Evolutionary conservation across 1,284 basidiomycete genomes (phyloP).

Genomic region (Thecaphora thlaspeos): DNA sequence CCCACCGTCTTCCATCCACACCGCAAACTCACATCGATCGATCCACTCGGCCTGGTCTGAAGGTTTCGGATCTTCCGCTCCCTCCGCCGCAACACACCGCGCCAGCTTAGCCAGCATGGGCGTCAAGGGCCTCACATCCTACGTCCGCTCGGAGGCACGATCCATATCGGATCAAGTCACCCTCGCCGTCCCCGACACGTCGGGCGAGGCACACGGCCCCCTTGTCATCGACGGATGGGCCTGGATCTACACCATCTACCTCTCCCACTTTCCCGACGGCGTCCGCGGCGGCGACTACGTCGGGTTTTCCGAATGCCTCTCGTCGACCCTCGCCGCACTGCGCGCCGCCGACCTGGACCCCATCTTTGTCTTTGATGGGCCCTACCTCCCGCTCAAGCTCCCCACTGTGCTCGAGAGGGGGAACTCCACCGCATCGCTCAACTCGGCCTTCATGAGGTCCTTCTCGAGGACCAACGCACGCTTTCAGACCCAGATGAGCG

Average conservation of each 20-base stretch:
- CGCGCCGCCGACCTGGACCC: conserved; percentile 28
- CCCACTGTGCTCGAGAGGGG: conserved; percentile 25
- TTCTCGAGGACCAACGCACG: conserved; percentile 18
- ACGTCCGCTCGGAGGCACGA: conserved; percentile 21
- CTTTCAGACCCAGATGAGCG: conserved; percentile 28
- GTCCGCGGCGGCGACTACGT: conserved; percentile 34
- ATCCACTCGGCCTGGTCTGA: no score
- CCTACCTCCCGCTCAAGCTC: conserved; percentile 36
- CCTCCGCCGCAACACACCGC: neutral
- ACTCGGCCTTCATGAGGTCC: conserved; percentile 41
- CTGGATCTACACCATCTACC: conserved; percentile 40
- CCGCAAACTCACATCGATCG: no score
- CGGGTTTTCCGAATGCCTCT: conserved; percentile 16
- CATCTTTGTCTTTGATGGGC: conserved; percentile 50
- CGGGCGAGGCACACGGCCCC: neutral
- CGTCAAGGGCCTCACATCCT: conserved; percentile 39
- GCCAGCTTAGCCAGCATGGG: conserved; percentile 19
- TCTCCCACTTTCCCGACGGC: conserved; percentile 33
- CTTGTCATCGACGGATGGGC: conserved; percentile 47
- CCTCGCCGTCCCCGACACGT: conserved; percentile 4
- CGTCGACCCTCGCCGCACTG: conserved; percentile 13
- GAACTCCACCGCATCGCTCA: conserved; percentile 12
- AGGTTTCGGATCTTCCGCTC: no score
- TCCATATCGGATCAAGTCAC: conserved; percentile 28
- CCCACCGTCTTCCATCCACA: no score